Evolutionary conservation across 768 basidiomycete genomes (phyloP), one percentile per base, ranked within the genome.

Genomic region (Pleurotus eryngii): DNA sequence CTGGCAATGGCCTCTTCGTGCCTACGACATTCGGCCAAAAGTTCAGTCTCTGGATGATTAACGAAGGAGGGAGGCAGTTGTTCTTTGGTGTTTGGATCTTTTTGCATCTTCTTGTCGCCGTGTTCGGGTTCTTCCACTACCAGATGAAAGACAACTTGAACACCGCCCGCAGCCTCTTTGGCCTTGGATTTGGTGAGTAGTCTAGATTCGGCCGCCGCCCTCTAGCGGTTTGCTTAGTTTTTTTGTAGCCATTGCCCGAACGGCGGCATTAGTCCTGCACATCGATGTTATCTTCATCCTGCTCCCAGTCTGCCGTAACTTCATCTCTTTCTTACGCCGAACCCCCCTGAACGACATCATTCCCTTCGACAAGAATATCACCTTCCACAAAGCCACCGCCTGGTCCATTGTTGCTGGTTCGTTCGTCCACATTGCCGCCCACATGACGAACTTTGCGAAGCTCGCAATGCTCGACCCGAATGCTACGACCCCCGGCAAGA

Each of bases 271-370:
- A 46, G 85, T 95, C 49, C 82, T 97, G 7, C 93, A 97, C 64
- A 80, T 96, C 65, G 92, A 97, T 72, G 87, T 93, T 59, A 84
- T 92, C 61, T 92, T 96, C 77, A 95, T 98, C 71, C 85, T 98
- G 49, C 82, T 98, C 27, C 96, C 95, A 24, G 83, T 98, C 68
- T 98, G 95, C 81, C 86, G 95, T 59, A 95, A 93, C 75, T 93
- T 97, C 74, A 83, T 97, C 71, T 95, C 94, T 20, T 63, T 95
- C 46, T 80, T 96, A 48, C 89, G 96, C 24, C 85, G 87, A 54
- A 93, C 92, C 1, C 84, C 94, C 2, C 76, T 98, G 58, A 92
- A 91, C 74, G 79, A 83, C 61, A 72, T 93, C 74, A 90, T 96
- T 60, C 93, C 93, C 18, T 96, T 98, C 68, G 95, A 96, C 78